Base-by-base conservation (phyloP, 176 grass and related monocot species). In the Carex kokanica region DNA sequence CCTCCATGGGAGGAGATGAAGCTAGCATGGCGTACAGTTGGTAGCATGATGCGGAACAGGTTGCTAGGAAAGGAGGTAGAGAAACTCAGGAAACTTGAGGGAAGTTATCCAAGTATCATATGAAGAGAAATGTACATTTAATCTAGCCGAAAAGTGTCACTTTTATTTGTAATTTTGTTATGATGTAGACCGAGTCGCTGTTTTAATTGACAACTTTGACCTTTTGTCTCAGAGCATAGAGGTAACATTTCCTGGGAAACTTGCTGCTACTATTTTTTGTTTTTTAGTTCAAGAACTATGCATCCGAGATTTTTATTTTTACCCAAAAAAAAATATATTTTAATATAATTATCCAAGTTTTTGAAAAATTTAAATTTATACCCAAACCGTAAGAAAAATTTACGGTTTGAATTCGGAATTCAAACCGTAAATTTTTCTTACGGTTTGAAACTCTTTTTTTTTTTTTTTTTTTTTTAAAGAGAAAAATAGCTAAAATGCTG, bases 51-150 rank as follows among this genome's bases (percentile, higher is more conserved):
- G 67, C 88, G 91, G 45, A 91, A 89, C 63, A 64, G 86, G 49
- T 69, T 99, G 72, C 79, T 99, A 62, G 88, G 93, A 51, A 83
- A 66, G 80, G 96, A 93, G 84, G 87, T 93, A 66, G 84, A 91
- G 21, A 90, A 80, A 24, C 86, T 98, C 60, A 86, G 85, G 14
- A 84, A 59, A 0, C 80, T 88, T 0, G 69, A 90, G 41, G 84
- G 60, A 80, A 60, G 49, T 55, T 61, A 87, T 86, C 52, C 32
- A 24, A 51, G 17, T 52, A n/a, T 82, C 17, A 16, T 71, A 71
- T 79, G 49, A 59, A 78, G 43, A 27, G 74, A 13, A 78, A 55
- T 59, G 21, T 32, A 79, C n/a, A 7, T 32, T 32, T 51, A 78
- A 79, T 58, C 31, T 59, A 56, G 78, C 18, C 41, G 56, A 41